Percentiles rank a stretch among this genome's conserved stretches.
These are phyloP conservation scores for Chlamydomonas sp. DNA, from an alignment of 139 green algal species.

Conservation along the genomic window DNA sequence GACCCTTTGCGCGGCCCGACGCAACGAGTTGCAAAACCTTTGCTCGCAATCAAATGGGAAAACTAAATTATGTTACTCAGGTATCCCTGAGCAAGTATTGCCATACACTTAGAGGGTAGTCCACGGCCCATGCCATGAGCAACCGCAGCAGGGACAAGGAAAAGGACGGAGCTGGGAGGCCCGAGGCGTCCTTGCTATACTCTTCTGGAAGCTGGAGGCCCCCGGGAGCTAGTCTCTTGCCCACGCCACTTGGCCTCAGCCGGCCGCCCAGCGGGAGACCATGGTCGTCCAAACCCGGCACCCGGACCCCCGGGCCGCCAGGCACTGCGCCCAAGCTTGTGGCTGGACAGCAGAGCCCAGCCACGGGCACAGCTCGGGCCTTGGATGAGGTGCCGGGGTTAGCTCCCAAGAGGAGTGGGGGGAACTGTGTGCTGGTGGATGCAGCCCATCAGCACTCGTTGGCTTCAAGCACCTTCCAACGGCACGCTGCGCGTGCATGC, in stretches of 20 bases:
- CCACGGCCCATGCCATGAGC: slow-evolving; percentile 21
- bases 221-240: slow-evolving; percentile 7
- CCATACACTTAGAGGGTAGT: neutral
- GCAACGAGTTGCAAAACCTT: no score
- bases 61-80: no score
- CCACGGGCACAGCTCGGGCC: no score
- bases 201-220: slow-evolving; percentile 16
- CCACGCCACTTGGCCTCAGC: slow-evolving; percentile 2
- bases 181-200: slow-evolving; percentile 14
- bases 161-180: neutral
- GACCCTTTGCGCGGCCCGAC: no score
- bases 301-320: neutral
- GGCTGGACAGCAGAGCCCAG: neutral
- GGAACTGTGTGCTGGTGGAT: no score
- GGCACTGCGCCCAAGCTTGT: neutral
- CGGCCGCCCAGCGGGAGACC: neutral
- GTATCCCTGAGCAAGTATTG: no score
- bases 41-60: no score
- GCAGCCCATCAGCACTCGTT: no score
- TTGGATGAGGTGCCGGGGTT: no score
- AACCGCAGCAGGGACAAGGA: slow-evolving; percentile 2
- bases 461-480: no score
- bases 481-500: no score
- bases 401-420: no score
- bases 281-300: neutral